These are phyloP conservation scores for Kodamaea arcana DNA, from an alignment of 1,139 yeast genomes.

Conservation along the genomic window DNA sequence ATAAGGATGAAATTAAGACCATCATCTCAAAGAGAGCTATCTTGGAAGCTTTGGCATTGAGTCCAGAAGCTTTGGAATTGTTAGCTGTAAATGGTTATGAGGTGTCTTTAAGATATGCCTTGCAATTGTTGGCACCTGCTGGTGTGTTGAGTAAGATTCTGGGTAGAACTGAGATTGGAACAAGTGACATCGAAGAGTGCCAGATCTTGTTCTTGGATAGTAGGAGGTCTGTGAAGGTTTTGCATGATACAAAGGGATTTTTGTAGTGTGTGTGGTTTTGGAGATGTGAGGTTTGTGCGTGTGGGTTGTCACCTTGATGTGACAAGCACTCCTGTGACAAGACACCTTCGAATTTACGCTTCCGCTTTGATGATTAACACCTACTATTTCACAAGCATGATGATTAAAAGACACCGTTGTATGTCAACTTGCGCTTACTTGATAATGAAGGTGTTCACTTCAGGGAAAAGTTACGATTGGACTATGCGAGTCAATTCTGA, in stretches of 20 bases:
- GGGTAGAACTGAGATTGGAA: conserved; percentile 66
- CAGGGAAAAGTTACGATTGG: too few species aligned
- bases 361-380: too few species aligned
- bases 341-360: too few species aligned
- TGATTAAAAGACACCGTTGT: too few species aligned
- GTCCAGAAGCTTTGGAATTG: conserved; percentile 64
- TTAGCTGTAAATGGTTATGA: conserved; percentile 68
- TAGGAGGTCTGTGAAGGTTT: conserved; percentile 73
- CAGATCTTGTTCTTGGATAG: conserved; percentile 84
- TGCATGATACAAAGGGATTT: conserved; percentile 53
- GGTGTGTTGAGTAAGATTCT: conserved; percentile 74
- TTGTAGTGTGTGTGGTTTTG: too few species aligned
- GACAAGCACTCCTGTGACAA: too few species aligned
- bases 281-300: too few species aligned
- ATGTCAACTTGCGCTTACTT: too few species aligned
- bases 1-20: conserved; percentile 72
- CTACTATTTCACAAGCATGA: too few species aligned
- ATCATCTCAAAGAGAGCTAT: conserved; percentile 79
- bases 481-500: too few species aligned
- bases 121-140: conserved; percentile 88
- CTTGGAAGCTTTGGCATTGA: conserved; percentile 65
- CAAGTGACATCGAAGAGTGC: conserved; percentile 81
- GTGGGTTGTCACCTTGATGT: too few species aligned
- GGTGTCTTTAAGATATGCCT: conserved; percentile 84
- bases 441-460: too few species aligned